A percentile compares a stretch with the other conserved stretches of the same genome.
These are phyloP conservation scores for Cladosporium austrohemisphaericum DNA, from an alignment of 2,329 filamentous ascomycete species.

Conservation along the genomic window DNA sequence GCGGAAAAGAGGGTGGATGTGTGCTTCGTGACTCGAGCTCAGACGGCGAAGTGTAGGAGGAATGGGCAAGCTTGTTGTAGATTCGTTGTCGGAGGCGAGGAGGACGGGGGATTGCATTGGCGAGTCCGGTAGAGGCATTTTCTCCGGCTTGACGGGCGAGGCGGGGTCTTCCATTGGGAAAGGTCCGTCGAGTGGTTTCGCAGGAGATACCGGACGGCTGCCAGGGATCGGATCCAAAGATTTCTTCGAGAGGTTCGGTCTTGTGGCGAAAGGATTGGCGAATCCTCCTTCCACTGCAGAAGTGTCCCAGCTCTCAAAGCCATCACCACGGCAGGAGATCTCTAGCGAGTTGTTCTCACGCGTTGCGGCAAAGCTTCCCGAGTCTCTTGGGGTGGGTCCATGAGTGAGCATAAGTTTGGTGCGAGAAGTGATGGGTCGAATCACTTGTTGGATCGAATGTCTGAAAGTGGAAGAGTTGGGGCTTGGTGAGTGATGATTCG, in stretches of 20 bases:
- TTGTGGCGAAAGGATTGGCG: conserved; percentile 52
- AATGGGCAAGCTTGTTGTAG: neutral
- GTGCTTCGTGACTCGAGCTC: conserved; percentile 50
- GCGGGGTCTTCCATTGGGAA: conserved; percentile 31
- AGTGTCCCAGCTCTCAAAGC: conserved; percentile 73
- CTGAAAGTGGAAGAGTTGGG: conserved; percentile 25
- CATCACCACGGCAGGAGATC: conserved; percentile 47
- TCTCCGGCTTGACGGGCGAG: conserved; percentile 15
- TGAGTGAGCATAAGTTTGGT: conserved; percentile 51
- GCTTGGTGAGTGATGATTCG: conserved; percentile 16
- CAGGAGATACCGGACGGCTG: conserved; percentile 64
- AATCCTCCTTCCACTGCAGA: conserved; percentile 62
- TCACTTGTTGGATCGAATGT: conserved; percentile 24
- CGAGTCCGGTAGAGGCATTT: conserved; percentile 19
- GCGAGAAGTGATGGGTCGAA: conserved; percentile 56
- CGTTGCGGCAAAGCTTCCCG: conserved; percentile 28
- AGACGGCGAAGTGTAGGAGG: neutral
- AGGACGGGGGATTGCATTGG: conserved; percentile 15
- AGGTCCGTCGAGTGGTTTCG: conserved; percentile 54
- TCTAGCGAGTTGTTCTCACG: conserved; percentile 32
- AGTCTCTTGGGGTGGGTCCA: conserved; percentile 48
- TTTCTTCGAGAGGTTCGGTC: conserved; percentile 38
- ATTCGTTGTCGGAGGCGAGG: neutral
- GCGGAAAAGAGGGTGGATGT: conserved; percentile 75
- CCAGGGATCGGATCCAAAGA: conserved; percentile 68